Base-by-base conservation (phyloP, 1,139 yeast species). In the Starmera stellimalicola region DNA sequence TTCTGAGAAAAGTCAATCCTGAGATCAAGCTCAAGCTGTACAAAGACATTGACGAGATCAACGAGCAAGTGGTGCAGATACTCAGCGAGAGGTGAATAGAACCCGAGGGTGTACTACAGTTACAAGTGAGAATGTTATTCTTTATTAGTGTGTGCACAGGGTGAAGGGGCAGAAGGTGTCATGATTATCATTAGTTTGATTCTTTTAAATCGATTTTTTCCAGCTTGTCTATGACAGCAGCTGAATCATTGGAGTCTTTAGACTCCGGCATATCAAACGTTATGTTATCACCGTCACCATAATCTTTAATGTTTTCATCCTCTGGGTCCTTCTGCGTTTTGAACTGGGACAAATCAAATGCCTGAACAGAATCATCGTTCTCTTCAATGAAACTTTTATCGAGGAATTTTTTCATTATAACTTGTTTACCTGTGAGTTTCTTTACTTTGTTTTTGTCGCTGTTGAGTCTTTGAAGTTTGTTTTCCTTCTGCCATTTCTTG, bases 401-500 rank as follows among this genome's bases (percentile, higher is more conserved):
- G 33, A 78, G 65, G 57, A 73, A 83, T 60, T 79, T 77, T 59
- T 80, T 76, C 56, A 77, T 68, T 44, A 91, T 71, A 39, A 87
- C 65, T 61, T 91, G 94, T 57, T 77, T 77, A 48, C 98, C 98
- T 17, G 85, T 74, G 42, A 77, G 62, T 46, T 60, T 69, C 39
- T 60, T 63, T 45, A 72, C 74, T 19, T 61, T 62, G 50, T 70
- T 73, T 44, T 65, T 69, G 46, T 68, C 75, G 31, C 72, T 77
- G 48, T 77, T 77, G 34, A 66, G 64, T 60, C 70, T 80, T 57
- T 73, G 73, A 40, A 69, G 70, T 41, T 62, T 61, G 47, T 85
- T 83, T 42, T 76, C 73, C 44, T 60, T 55, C 63, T 88, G 88
- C 98, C 98, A 93, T 51, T 70, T 70, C 28, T 70, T 70, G 57